phyloP scores from a whole-genome alignment of 1,284 basidiomycete species.

The Cerioporus squamosus region DNA sequence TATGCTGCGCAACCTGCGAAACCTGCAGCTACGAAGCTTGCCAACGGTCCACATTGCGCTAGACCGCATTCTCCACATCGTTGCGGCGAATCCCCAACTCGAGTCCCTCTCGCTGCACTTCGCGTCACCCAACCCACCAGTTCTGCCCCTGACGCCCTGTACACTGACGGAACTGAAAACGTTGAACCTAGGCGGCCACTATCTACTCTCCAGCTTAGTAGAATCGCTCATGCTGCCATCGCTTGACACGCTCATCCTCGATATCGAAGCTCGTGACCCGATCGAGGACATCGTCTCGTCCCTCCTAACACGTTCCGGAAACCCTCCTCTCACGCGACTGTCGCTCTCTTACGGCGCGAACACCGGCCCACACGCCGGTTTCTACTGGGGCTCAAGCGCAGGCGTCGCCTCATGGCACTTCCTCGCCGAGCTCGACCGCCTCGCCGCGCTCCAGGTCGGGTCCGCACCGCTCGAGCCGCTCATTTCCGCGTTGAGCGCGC shows the following conservation, averaged over 20 bases:
- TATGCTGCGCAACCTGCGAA: conserved; percentile 60
- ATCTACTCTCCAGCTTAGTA: conserved; percentile 62
- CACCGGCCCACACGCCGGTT: conserved; percentile 39
- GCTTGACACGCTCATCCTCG: conserved; percentile 59
- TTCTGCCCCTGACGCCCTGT: conserved; percentile 60
- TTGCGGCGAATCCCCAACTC: conserved; percentile 58
- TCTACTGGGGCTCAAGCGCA: conserved; percentile 46
- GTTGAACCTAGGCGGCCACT: conserved; percentile 67
- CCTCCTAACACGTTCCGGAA: conserved; percentile 59
- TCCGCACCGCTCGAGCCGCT: conserved; percentile 66
- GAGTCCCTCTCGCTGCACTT: conserved; percentile 63
- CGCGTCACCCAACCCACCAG: conserved; percentile 56
- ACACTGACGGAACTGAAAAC: conserved; percentile 55
- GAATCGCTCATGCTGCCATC: conserved; percentile 62
- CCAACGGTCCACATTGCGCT: conserved; percentile 63
- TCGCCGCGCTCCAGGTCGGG: conserved; percentile 63
- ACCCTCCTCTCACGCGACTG: conserved; percentile 57
- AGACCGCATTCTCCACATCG: conserved; percentile 66
- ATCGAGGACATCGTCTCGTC: conserved; percentile 67
- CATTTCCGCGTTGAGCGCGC: conserved; percentile 54
- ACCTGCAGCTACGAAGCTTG: conserved; percentile 65
- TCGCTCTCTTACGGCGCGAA: conserved; percentile 59
- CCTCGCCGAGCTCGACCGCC: conserved; percentile 47
- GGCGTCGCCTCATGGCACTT: conserved; percentile 54
- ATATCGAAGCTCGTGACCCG: conserved; percentile 69